Evolutionary conservation across 345 rosid species (phyloP), one percentile per base, ranked within the genome.

Genomic region (Sisymbrium irio): DNA sequence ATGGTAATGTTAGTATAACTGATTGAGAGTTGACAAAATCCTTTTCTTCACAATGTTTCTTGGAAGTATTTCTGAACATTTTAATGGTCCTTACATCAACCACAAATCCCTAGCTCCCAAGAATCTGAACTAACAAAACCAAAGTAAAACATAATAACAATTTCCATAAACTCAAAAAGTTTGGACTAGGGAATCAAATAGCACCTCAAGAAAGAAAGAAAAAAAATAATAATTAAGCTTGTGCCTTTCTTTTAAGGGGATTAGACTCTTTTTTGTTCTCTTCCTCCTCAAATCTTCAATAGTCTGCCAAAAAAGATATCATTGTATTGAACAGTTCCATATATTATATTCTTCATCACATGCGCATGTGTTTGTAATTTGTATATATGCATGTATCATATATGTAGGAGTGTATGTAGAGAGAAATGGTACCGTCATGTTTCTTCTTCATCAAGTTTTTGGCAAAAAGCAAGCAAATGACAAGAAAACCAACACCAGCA

Each of bases 401-500:
- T 57, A 25, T 4, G 28, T 59, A 28, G 6, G 11, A 46, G 55
- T 59, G 39, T 25, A 51, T 12, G 22, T 5, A 62, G 47, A 19
- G 47, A 19, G 54, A 27, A n/a, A 1, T 3, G 2, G 74, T 68
- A 76, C 79, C 79, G 19, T 76, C 79, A 54, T 68, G 79, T 76
- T 76, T 76, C 81, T 86, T 95, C 92, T 84, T 95, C 87, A 82
- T 57, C 83, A 88, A 75, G 73, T 69, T 74, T 77, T 89, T 88
- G 19, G 97, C 96, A 82, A 87, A 92, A 82, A 95, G 67, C 80
- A 92, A 79, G 69, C 87, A 86, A 62, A 92, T 95, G 53, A 95
- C 88, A 71, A 95, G 79, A 74, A 95, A 95, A 40, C 91, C 98
- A 20, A 95, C 88, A 54, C 87, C 97, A 66, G 91, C 97, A 49